These are phyloP conservation scores for Infundibulicybe gibba DNA, from an alignment of 768 basidiomycete genomes.

Conservation along the genomic window DNA sequence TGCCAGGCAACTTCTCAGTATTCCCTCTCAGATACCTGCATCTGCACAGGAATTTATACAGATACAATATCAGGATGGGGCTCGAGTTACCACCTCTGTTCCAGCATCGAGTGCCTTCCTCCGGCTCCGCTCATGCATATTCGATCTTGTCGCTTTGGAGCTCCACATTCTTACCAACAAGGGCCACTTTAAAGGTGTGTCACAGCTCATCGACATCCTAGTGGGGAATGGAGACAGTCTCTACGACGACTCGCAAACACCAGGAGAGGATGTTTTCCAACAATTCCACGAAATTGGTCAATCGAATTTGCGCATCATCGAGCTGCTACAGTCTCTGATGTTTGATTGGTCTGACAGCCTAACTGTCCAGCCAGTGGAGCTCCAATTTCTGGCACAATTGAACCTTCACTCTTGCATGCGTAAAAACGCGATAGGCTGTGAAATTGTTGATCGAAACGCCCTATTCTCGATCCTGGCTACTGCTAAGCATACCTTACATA, in stretches of 20 bases:
- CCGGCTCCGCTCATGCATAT: slow-evolving; percentile 76
- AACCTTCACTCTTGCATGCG: slow-evolving; percentile 71
- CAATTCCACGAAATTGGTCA: slow-evolving; percentile 76
- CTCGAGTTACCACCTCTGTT: slow-evolving; percentile 64
- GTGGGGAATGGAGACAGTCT: slow-evolving; percentile 64
- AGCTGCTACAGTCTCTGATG: slow-evolving; percentile 81
- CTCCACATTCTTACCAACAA: slow-evolving; percentile 81
- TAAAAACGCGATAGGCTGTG: slow-evolving; percentile 68
- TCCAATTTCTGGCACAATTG: slow-evolving; percentile 63
- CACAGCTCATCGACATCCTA: slow-evolving; percentile 75
- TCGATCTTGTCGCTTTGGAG: slow-evolving; percentile 85
- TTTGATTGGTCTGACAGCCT: slow-evolving; percentile 87
- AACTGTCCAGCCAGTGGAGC: slow-evolving; percentile 47
- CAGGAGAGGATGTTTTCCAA: slow-evolving; percentile 47
- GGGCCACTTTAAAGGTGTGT: slow-evolving; percentile 68
- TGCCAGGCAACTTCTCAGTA: slow-evolving; percentile 72
- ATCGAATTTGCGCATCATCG: slow-evolving; percentile 81
- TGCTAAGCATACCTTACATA: slow-evolving; percentile 58
- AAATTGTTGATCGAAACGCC: slow-evolving; percentile 74
- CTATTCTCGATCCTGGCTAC: slow-evolving; percentile 66
- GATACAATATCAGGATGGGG: slow-evolving; percentile 69
- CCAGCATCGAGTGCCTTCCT: slow-evolving; percentile 72
- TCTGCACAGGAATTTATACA: slow-evolving; percentile 50
- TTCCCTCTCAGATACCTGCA: slow-evolving; percentile 64
- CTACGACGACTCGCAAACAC: slow-evolving; percentile 29